A percentile compares a stretch with the other conserved stretches of the same genome.
These are phyloP conservation scores for Trichoderma sp. DNA, from an alignment of 2,329 filamentous ascomycete genomes.

Conservation along the genomic window DNA sequence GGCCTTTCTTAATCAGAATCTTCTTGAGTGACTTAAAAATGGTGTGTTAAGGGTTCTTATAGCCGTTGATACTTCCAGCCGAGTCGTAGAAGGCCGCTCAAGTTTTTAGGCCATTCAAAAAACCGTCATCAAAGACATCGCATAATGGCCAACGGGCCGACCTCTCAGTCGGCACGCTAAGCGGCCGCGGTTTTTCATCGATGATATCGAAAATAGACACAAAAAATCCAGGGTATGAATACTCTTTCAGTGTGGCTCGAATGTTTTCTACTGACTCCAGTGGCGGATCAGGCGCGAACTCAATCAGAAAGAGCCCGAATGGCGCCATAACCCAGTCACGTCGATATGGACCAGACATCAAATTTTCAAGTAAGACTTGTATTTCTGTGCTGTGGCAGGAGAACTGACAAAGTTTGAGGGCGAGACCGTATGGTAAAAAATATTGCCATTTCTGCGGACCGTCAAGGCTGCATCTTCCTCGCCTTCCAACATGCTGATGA, in stretches of 20 bases:
- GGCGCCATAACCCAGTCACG: not conserved
- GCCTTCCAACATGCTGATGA: not conserved
- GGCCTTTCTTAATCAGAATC: not conserved
- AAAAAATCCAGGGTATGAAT: not conserved
- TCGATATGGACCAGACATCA: not conserved
- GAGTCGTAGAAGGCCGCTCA: not conserved
- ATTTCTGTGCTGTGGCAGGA: not conserved
- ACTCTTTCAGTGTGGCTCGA: not conserved
- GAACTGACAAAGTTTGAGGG: not conserved
- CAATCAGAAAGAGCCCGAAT: not conserved
- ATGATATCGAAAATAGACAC: not conserved
- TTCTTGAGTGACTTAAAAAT: not conserved
- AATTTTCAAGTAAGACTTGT: not conserved
- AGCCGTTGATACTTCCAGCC: not conserved
- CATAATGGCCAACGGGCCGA: not conserved
- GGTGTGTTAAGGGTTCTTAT: not conserved
- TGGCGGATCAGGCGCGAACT: not conserved
- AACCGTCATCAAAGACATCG: not conserved
- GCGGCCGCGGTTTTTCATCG: not conserved
- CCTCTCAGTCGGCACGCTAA: too few species aligned
- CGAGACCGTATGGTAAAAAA: not conserved
- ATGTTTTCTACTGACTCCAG: not conserved
- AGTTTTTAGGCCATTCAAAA: not conserved
- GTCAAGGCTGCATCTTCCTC: not conserved
- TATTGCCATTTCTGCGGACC: not conserved